phyloP scores from a whole-genome alignment of 805 yeast genomes.

The Jamesozyma piceae region DNA sequence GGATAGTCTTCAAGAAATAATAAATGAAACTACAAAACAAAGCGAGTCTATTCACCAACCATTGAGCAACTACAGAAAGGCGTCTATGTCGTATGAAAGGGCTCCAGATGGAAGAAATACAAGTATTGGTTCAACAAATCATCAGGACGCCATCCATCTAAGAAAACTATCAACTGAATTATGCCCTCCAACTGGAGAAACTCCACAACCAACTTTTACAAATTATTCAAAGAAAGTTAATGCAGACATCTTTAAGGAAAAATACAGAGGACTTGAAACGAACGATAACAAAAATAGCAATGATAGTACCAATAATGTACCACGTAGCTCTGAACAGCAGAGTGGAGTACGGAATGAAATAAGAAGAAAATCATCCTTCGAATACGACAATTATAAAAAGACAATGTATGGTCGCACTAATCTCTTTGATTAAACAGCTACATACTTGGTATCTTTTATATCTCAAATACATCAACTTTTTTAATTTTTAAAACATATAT shows the following conservation, averaged over 20 bases:
- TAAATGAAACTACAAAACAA: constrained; percentile 3
- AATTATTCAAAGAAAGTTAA: background rate
- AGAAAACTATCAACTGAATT: constrained; percentile 5
- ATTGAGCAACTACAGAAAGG: constrained; percentile 2
- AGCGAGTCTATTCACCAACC: constrained; percentile 2
- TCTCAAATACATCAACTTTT: too few species aligned
- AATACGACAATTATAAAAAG: constrained; percentile 10
- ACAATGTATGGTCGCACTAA: constrained; percentile 18
- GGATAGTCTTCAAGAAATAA: constrained; percentile 5
- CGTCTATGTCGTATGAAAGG: background rate
- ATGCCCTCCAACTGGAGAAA: background rate
- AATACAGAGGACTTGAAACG: background rate
- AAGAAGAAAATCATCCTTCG: constrained; percentile 19
- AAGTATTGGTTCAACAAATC: background rate
- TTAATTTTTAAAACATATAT: too few species aligned
- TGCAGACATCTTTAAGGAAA: background rate
- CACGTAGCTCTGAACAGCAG: background rate
- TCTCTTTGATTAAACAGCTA: constrained; percentile 16
- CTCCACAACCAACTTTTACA: background rate
- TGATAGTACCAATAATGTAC: background rate
- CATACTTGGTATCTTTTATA: too few species aligned
- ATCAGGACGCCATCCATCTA: constrained; percentile 4
- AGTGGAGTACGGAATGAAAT: background rate
- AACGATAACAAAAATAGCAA: background rate
- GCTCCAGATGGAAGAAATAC: background rate